A percentile compares a stretch with the other conserved stretches of the same genome.
phyloP scores from a whole-genome alignment of 257 asterid genomes.

The Capsicum chinense region DNA sequence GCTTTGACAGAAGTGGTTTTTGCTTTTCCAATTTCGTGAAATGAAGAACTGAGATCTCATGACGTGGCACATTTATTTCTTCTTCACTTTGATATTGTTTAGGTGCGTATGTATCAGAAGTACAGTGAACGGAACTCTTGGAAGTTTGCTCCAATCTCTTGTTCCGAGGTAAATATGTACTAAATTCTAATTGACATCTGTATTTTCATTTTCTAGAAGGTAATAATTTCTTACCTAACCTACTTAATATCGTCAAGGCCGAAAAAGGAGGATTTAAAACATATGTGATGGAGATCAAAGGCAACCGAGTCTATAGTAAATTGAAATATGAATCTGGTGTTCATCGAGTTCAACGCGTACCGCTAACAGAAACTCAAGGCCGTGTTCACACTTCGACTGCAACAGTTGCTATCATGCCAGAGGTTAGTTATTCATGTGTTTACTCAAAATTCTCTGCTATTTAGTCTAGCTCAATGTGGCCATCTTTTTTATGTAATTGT shows the following conservation, averaged over 20 bases:
- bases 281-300: slow-evolving; percentile 93
- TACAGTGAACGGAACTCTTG: slow-evolving; percentile 85
- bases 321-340: slow-evolving; percentile 98
- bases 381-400: slow-evolving; percentile 99
- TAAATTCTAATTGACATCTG: slow-evolving; percentile 21
- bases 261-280: slow-evolving; percentile 91
- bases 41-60: neutral
- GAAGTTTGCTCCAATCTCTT: slow-evolving; percentile 67
- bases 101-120: slow-evolving; percentile 92
- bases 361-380: slow-evolving; percentile 97
- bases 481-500: slow-evolving; percentile 6
- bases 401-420: slow-evolving; percentile 99
- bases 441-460: neutral
- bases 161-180: slow-evolving; percentile 75
- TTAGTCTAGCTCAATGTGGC: neutral
- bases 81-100: slow-evolving; percentile 28
- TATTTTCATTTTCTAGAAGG: slow-evolving; percentile 29
- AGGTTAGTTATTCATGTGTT: slow-evolving; percentile 50
- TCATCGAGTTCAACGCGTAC: slow-evolving; percentile 99
- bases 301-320: slow-evolving; percentile 90
- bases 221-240: slow-evolving; percentile 28
- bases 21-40: neutral
- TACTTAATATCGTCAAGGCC: slow-evolving; percentile 51
- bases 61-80: neutral
- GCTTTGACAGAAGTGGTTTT: neutral